Base-by-base conservation (phyloP, 2,329 filamentous ascomycete genomes). In the Neofusicoccum kwambonambiense region DNA sequence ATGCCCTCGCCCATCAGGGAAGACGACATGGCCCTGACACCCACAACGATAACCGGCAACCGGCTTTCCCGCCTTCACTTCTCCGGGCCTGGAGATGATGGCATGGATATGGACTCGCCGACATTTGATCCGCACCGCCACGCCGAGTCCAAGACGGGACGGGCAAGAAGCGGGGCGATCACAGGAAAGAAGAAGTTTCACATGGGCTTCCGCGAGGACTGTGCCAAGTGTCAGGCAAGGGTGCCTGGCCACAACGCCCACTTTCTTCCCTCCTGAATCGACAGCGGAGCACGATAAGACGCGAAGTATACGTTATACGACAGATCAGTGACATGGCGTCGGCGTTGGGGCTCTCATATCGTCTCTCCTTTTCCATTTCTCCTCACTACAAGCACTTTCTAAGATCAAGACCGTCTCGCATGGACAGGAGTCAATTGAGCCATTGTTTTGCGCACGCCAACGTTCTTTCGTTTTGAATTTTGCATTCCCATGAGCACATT, bases 201-300 rank as follows among this genome's bases (percentile, higher is more conserved):
- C 66, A 82, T 83, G 77, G 81, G 81, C 13, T 83, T 79, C 67
- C 72, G 81, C 34, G 77, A 81, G 11, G 81, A 83, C 67, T 83
- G 81, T 68, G 79, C 82, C 52, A 83, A 82, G 70, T 83, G 81
- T 68, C 73, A 75, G 62, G 72, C 75, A 66, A 71, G 76, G 62
- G 78, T 83, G n/a, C 81, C 81, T 1, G 81, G 81, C 0, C 81
- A 83, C 65, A 82, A 82, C 73, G 80, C 80, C 64, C 81, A 83
- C 68, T 82, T 82, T 65, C 66, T 80, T 17, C 69, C 74, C 11
- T 54, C 54, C 7, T 68, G 58, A 67, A 17, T 8, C 17, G 22
- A 11, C 4, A 31, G 56, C 7, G 22, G 22, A 3, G 22, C 22
- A 22, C 22, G 41, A 56, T 27, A 56, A 37, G 19, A 56, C 22